Conservation (phyloP, 148 eudicot species). For the Linanthus parryae region DNA sequence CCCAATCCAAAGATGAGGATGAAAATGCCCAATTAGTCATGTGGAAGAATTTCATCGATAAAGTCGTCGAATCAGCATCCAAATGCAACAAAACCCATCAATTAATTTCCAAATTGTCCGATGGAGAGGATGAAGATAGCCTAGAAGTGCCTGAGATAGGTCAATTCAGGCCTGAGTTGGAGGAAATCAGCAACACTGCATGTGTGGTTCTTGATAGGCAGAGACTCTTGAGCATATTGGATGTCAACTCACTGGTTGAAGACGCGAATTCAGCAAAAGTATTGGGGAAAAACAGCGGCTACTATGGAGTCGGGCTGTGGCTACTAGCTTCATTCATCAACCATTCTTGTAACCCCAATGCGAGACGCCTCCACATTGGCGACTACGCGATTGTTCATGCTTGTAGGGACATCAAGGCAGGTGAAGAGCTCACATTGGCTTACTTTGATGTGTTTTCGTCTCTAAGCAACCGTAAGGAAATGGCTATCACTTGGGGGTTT, state of each 20-base stretch:
- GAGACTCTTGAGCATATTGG: constrained; percentile 49
- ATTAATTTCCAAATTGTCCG: constrained; percentile 52
- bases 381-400: constrained; percentile 66
- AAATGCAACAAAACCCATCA: constrained; percentile 38
- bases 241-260: constrained; percentile 80
- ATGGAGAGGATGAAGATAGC: constrained; percentile 55
- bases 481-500: constrained; percentile 74
- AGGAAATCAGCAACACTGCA: constrained; percentile 3
- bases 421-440: constrained; percentile 76
- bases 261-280: constrained; percentile 61
- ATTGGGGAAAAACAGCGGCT: constrained; percentile 58
- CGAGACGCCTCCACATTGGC: constrained; percentile 68
- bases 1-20: constrained; percentile 24
- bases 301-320: constrained; percentile 86
- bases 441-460: constrained; percentile 67
- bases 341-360: constrained; percentile 79
- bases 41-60: constrained; percentile 80
- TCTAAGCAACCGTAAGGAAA: constrained; percentile 40
- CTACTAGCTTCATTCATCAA: constrained; percentile 66
- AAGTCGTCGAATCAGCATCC: constrained; percentile 42
- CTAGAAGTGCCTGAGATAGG: constrained; percentile 48
- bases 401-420: constrained; percentile 66
- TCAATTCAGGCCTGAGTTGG: constrained; percentile 48
- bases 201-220: constrained; percentile 30
- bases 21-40: constrained; percentile 54